Conservation (phyloP, 768 basidiomycete species). For the Pleurotus citrinopileatus region DNA sequence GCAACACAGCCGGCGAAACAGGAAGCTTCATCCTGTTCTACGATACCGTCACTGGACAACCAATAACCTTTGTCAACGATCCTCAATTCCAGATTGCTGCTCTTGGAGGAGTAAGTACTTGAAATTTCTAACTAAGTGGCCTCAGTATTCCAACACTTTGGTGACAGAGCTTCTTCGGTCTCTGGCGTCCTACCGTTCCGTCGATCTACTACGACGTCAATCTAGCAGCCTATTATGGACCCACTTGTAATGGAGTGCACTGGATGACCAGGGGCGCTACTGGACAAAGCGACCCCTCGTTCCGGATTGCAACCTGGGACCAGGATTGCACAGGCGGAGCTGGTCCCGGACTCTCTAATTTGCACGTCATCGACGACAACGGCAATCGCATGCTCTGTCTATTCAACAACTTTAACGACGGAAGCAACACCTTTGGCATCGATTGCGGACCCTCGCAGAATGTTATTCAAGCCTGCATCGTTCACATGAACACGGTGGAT, state of each 20-base stretch:
- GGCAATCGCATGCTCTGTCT: neutral
- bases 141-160: too few relatives aligned
- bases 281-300: neutral
- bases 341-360: neutral
- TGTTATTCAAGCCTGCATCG: neutral
- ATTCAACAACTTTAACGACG: conserved; percentile 6
- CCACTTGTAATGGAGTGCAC: neutral
- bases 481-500: conserved; percentile 2
- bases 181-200: neutral
- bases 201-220: neutral
- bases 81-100: neutral
- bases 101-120: neutral
- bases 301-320: conserved; percentile 1
- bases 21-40: neutral
- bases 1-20: neutral
- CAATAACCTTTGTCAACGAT: neutral
- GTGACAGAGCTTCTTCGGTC: neutral
- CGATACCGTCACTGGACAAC: neutral
- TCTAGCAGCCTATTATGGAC: neutral
- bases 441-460: neutral
- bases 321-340: neutral
- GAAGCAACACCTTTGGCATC: neutral
- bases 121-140: too few relatives aligned
- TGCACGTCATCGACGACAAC: neutral
- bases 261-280: neutral